A percentile compares a stretch with the other conserved stretches of the same genome.
Evolutionary conservation across 2,329 filamentous ascomycete species (phyloP).

Genomic region (Fusarium praegraminearum): DNA sequence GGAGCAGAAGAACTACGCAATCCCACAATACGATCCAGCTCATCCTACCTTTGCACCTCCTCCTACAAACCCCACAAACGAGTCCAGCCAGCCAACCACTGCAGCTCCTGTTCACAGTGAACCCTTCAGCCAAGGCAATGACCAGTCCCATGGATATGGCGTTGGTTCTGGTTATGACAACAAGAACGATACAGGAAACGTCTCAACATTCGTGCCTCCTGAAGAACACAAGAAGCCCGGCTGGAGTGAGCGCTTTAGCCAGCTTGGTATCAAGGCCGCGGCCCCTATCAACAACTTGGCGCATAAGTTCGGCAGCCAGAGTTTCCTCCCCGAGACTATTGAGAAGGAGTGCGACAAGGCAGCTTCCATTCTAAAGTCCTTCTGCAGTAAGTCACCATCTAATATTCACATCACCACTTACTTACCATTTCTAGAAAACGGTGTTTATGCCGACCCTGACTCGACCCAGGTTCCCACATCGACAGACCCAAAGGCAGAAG

Average conservation of each 20-base stretch:
- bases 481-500: constrained; percentile 49
- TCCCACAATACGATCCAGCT: constrained; percentile 50
- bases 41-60: constrained; percentile 50
- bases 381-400: constrained; percentile 75
- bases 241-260: constrained; percentile 51
- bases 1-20: constrained; percentile 43
- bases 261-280: constrained; percentile 62
- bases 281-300: constrained; percentile 83
- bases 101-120: constrained; percentile 8
- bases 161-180: not conserved
- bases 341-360: constrained; percentile 95
- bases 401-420: not conserved
- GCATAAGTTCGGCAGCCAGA: constrained; percentile 84
- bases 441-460: constrained; percentile 60
- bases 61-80: constrained; percentile 37
- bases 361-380: constrained; percentile 83
- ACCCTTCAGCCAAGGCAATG: not conserved
- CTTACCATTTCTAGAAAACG: constrained; percentile 57
- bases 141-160: not conserved
- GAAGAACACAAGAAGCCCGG: constrained; percentile 44
- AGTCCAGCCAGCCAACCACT: constrained; percentile 8
- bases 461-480: constrained; percentile 49
- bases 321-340: constrained; percentile 86
- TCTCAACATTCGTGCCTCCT: constrained; percentile 19
- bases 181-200: constrained; percentile 4